These are phyloP conservation scores for Ambrosiella beaveri DNA, from an alignment of 2,329 filamentous ascomycete species.

Conservation along the genomic window DNA sequence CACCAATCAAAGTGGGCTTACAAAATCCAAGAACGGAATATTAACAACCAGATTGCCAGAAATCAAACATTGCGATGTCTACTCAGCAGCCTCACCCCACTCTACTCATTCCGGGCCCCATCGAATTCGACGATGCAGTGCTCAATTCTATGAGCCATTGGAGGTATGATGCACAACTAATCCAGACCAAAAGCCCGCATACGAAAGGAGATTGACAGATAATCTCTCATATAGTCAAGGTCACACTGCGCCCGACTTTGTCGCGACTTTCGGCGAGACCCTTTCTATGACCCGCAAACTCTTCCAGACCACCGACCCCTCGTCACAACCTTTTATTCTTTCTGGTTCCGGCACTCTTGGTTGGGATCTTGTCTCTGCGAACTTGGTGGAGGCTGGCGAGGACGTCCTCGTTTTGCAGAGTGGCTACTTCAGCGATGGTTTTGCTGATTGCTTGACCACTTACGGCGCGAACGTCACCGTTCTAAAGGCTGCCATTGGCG, in stretches of 20 bases:
- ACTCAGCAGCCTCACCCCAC: constrained; percentile 47
- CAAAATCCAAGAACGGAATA: not conserved
- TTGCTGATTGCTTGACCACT: constrained; percentile 77
- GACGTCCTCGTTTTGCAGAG: constrained; percentile 85
- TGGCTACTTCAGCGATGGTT: constrained; percentile 92
- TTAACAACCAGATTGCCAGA: not conserved
- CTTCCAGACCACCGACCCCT: constrained; percentile 72
- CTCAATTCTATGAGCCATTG: constrained; percentile 89
- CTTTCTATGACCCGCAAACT: constrained; percentile 77
- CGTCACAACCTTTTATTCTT: constrained; percentile 80
- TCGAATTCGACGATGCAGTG: constrained; percentile 96
- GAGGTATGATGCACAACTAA: constrained; percentile 34
- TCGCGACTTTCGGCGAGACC: constrained; percentile 79
- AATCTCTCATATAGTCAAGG: constrained; percentile 49
- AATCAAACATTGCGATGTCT: constrained; percentile 30
- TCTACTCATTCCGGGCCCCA: constrained; percentile 88
- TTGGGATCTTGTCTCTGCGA: constrained; percentile 92
- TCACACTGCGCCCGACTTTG: constrained; percentile 79
- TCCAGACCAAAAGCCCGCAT: not conserved
- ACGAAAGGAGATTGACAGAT: not conserved
- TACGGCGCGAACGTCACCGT: constrained; percentile 86
- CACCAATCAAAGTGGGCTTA: not conserved
- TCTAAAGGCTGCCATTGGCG: constrained; percentile 75
- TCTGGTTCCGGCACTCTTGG: constrained; percentile 89
- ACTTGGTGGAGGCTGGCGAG: constrained; percentile 77